These are phyloP conservation scores for Ilex aquifolium DNA, from an alignment of 257 asterid genomes.

Conservation along the genomic window DNA sequence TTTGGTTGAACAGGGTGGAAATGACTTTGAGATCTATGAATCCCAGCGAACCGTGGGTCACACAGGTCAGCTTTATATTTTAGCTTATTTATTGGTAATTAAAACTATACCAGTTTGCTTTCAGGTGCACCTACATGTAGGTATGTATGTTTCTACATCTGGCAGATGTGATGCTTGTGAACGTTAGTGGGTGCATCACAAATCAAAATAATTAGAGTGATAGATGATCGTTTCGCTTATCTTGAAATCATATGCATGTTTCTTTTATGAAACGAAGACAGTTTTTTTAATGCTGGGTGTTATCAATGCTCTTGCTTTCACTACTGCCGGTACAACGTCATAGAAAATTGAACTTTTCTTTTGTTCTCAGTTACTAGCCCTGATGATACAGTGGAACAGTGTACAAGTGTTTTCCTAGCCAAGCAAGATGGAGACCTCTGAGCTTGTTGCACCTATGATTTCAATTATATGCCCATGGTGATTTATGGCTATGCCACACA, in stretches of 20 bases:
- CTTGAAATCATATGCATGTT: no score
- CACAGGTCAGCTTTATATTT: constrained; percentile 52
- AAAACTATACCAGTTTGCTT: neutral
- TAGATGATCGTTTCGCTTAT: no score
- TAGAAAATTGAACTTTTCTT: neutral
- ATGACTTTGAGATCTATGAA: constrained; percentile 82
- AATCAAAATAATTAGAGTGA: neutral
- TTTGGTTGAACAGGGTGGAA: constrained; percentile 67
- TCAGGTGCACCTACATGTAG: neutral
- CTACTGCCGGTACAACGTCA: neutral
- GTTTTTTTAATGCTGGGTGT: neutral
- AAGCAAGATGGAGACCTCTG: constrained; percentile 27
- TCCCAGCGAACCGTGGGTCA: constrained; percentile 88
- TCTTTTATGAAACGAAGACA: no score
- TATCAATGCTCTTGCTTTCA: neutral
- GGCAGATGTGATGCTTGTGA: neutral
- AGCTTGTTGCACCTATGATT: constrained; percentile 8
- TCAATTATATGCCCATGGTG: no score
- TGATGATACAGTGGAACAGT: constrained; percentile 60
- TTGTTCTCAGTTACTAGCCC: constrained; percentile 69
- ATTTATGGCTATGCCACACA: no score
- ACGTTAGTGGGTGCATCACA: neutral
- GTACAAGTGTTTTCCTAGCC: constrained; percentile 56
- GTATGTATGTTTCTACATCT: neutral
- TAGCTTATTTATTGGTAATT: neutral